Evolutionary conservation across 495 filamentous ascomycete species (phyloP).

Genomic region (Hyaloscypha finlandica): DNA sequence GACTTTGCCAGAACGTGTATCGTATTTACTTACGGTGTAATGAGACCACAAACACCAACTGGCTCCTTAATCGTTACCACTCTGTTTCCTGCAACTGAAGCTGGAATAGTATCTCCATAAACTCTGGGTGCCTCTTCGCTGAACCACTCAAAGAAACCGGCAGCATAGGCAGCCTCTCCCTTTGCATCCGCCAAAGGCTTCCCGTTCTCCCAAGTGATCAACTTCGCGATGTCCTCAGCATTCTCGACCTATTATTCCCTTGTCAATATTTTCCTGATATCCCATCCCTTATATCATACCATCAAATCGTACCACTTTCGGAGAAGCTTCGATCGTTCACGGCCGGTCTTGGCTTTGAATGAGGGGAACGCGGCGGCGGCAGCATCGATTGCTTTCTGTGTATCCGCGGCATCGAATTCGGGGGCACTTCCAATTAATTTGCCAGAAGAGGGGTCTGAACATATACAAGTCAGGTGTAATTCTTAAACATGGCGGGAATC

Average conservation of each 20-base stretch:
- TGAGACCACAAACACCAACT: slow-evolving; percentile 89
- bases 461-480: background rate
- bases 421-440: slow-evolving; percentile 80
- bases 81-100: slow-evolving; percentile 69
- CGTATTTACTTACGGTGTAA: slow-evolving; percentile 63
- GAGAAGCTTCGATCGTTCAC: slow-evolving; percentile 80
- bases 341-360: slow-evolving; percentile 66
- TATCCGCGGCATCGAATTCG: slow-evolving; percentile 76
- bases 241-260: slow-evolving; percentile 70
- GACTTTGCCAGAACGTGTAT: background rate
- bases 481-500: background rate
- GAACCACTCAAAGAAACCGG: slow-evolving; percentile 84
- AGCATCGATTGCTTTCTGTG: slow-evolving; percentile 73
- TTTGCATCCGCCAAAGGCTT: slow-evolving; percentile 73
- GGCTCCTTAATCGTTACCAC: slow-evolving; percentile 81
- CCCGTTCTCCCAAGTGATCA: slow-evolving; percentile 88
- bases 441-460: slow-evolving; percentile 74
- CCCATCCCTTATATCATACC: slow-evolving; percentile 31
- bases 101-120: slow-evolving; percentile 77
- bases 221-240: slow-evolving; percentile 78
- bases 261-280: slow-evolving; percentile 10
- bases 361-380: slow-evolving; percentile 66
- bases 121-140: slow-evolving; percentile 71
- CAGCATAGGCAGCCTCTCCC: slow-evolving; percentile 72
- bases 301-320: slow-evolving; percentile 90